Evolutionary conservation across 176 grass and related monocot species (phyloP), one percentile per base, ranked within the genome.

Genomic region (Avena insularis): DNA sequence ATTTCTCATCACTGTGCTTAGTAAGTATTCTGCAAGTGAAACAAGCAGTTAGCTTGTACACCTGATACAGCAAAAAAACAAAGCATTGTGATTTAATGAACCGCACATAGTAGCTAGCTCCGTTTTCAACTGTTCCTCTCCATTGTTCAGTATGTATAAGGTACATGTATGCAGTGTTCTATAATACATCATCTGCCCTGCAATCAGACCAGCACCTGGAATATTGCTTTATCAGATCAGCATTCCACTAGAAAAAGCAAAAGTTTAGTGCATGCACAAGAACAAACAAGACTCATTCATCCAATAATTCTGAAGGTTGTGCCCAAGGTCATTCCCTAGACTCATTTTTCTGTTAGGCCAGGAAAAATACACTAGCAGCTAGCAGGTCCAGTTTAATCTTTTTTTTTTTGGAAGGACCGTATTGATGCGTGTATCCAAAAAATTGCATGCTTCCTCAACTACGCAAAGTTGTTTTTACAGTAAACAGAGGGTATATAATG

Each of bases 21-120:
- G 53, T 87, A 56, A 98, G 91, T 86, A 98, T 84, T 87, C 85
- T 91, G 85, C 73, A 60, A 61, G 49, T 60, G 68, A 84, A 91
- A 84, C 20, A 84, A 68, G 49, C 19, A 60, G 50, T 91, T 80
- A 25, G 80, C 66, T 84, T 31, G 59, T 53, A 84, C 36, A 75
- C 20, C 27, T 12, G 67, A 45, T 48, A 27, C 38, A 83, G 61
- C 16, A 49, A 6, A 54, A 29, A 50, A 50, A 35, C 1, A 47
- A 12, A 59, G 3, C 21, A 75, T 68, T 5, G 1, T 36, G 75
- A 43, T 45, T 84, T 60, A 66, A 83, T 25, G 71, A 87, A 80
- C 43, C 81, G 3, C 13, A 91, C 90, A 91, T 88, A 17, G 76
- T 88, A 88, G 85, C 85, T 23, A 91, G 85, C 81, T 88, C 82